Evolutionary conservation across 2,329 filamentous ascomycete species (phyloP), one percentile per base, ranked within the genome.

Genomic region (Chrysoporthe cubensis): DNA sequence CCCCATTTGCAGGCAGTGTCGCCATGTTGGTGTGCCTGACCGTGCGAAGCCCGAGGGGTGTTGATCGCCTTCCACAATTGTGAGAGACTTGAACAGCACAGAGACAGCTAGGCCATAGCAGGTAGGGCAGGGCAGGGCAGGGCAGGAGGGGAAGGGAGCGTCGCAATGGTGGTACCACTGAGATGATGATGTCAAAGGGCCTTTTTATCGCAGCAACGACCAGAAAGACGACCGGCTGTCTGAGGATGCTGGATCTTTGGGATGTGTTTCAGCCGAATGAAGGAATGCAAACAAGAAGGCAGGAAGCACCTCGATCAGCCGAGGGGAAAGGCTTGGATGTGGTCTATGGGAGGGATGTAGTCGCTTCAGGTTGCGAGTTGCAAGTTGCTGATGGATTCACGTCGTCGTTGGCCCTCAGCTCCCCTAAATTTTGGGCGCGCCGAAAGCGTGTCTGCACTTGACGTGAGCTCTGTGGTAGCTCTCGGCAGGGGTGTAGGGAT

Each of bases 51-150:
- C 59, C 21, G 46, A n/a, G 44, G 43, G 42, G 21, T 54, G 40
- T 54, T 67, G 65, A 56, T 62, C 52, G 44, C 62, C 65, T 60
- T 61, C 62, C 65, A 65, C 61, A 67, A 66, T 62, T 52, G 54
- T 62, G 68, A 61, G 58, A 65, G 62, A 65, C 62, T 64, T 60
- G 43, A 61, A 59, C 42, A 62, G 37, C 52, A 54, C 50, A 26
- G 59, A 59, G 61, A 67, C 42, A 50, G 50, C 62, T 69, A 69
- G 61, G 66, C 68, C 68, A 69, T 69, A 44, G 68, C 68, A 69
- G 62, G 57, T 13, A 59, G 58, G 21, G 21, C 42, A 56, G 60
- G 40, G n/a, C 34, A 54, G 26, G 26, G 26, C 26, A 26, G 56
- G 32, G 11, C 44, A 16, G 42, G 62, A 50, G 52, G 37, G 43